Evolutionary conservation across 129 eudicot species (phyloP).

Genomic region (Chrysanthemum makinoi): DNA sequence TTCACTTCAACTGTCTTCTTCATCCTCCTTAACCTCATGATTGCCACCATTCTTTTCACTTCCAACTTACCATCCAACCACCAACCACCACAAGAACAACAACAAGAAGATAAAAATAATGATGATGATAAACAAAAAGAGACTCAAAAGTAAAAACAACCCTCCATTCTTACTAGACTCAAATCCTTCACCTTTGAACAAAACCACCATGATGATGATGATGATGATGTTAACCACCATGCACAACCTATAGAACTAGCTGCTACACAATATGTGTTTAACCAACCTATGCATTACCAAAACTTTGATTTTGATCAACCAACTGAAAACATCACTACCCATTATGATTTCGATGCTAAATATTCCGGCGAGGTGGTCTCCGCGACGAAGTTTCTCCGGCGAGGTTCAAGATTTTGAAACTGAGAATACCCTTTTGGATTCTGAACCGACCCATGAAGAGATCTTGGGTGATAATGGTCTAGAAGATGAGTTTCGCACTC

Average conservation of each 20-base stretch:
- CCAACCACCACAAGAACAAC: slow-evolving; percentile 24
- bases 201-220: background rate
- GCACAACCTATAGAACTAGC: slow-evolving; percentile 29
- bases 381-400: too few relatives aligned
- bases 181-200: slow-evolving; percentile 58
- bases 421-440: background rate
- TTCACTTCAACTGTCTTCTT: slow-evolving; percentile 87
- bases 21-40: slow-evolving; percentile 80
- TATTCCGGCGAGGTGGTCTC: background rate
- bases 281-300: slow-evolving; percentile 30
- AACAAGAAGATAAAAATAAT: slow-evolving; percentile 8
- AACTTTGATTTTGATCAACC: slow-evolving; percentile 32
- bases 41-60: slow-evolving; percentile 76
- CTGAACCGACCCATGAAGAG: slow-evolving; percentile 2
- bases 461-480: slow-evolving; percentile 11
- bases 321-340: background rate
- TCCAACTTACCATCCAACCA: slow-evolving; percentile 34
- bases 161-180: slow-evolving; percentile 71
- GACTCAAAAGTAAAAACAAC: slow-evolving; percentile 3
- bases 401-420: background rate
- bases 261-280: slow-evolving; percentile 40
- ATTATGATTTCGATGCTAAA: background rate
- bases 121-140: slow-evolving; percentile 1
- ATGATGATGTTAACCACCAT: background rate
- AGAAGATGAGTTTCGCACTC: slow-evolving; percentile 29